Base-by-base conservation (phyloP, 805 yeast species). In the Candida sakaeoensis region DNA sequence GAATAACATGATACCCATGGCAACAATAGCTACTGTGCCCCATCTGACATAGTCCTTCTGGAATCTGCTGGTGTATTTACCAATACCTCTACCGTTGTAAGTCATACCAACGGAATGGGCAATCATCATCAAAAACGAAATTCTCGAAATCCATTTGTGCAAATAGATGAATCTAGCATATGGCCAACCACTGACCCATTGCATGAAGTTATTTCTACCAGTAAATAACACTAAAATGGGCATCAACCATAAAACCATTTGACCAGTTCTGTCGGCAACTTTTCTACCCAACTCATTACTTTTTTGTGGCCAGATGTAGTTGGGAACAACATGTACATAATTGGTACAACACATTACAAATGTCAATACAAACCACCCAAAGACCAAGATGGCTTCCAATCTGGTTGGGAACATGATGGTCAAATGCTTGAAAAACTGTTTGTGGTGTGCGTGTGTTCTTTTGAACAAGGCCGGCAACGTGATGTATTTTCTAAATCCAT, bases 121-220 rank as follows among this genome's bases (percentile, higher is more conserved):
- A 24, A 79, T 49, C 5, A 72, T 70, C 39, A 77, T 59, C n/a
- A 75, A 47, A 7, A 72, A 60, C 48, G 71, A 62, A 0, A 72
- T 63, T 47, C 82, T 65, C 1, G 85, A 82, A 33, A 72, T 58
- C 84, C 86, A 80, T 55, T 72, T 80, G 60, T 87, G 95, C 52
- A 74, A 75, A 21, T 68, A 61, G 50, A 77, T 68, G 61, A 85
- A 84, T 1, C 82, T 70, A 10, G 79, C 61, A 48, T 75, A 80
- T 0, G 79, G 58, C 67, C 85, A 70, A 2, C 90, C 87, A 1
- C 89, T 74, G 4, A 81, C 39, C 53, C 62, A 64, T 45, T 75
- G 72, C 52, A 85, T 65, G 15, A 86, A 77, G 52, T 83, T 85
- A 57, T 85, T 86, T 51, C 93, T 67, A 22, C 83, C 82, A 4